Evolutionary conservation across 2,329 filamentous ascomycete species (phyloP).

Genomic region (Tolypocladium tropicale): DNA sequence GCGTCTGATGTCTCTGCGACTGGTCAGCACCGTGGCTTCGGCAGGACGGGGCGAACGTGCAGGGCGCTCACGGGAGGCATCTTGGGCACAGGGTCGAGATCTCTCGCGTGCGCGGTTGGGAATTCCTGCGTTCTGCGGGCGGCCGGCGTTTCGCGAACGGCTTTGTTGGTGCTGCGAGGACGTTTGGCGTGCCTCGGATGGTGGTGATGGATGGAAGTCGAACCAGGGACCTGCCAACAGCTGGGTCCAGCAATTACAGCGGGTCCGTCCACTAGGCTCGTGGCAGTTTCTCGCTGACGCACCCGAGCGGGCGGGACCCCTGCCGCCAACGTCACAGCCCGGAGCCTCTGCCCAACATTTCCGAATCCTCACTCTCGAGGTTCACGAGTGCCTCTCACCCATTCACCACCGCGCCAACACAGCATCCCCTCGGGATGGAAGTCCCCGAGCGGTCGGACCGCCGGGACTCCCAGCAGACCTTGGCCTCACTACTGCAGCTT

Average conservation of each 20-base stretch:
- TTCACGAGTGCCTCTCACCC: no score
- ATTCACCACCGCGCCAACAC: background rate
- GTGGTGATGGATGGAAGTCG: background rate
- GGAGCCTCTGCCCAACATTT: background rate
- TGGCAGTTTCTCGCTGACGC: background rate
- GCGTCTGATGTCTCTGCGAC: slow-evolving; percentile 43
- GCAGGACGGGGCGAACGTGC: slow-evolving; percentile 31
- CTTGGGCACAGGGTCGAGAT: slow-evolving; percentile 8
- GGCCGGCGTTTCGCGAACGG: background rate
- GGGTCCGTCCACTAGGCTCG: background rate
- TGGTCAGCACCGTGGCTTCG: slow-evolving; percentile 22
- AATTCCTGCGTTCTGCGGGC: background rate
- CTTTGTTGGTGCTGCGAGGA: background rate
- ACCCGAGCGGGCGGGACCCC: background rate
- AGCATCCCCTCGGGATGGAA: slow-evolving; percentile 5
- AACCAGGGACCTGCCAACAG: background rate
- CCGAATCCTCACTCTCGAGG: background rate
- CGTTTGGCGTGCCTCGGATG: background rate
- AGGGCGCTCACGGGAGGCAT: slow-evolving; percentile 46
- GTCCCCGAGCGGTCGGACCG: slow-evolving; percentile 10
- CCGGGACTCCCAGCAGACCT: slow-evolving; percentile 40
- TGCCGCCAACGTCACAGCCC: background rate
- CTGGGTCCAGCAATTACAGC: background rate
- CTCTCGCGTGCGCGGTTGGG: background rate
- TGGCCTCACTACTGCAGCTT: slow-evolving; percentile 62